Conservation (phyloP, 495 filamentous ascomycete species). For the Aspergillus carlsbadensis region DNA sequence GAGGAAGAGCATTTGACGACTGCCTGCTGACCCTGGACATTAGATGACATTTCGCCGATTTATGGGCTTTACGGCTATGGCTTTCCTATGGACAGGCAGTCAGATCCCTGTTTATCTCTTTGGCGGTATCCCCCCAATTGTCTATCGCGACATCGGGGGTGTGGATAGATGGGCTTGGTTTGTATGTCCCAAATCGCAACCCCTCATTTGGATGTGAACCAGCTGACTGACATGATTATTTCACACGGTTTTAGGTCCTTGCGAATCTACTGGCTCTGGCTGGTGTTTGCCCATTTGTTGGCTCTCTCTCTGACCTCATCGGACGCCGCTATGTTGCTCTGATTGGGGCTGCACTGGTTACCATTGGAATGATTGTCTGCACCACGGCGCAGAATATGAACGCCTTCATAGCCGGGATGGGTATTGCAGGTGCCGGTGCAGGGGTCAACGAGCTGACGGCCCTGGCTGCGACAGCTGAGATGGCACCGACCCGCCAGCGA, state of each 20-base stretch:
- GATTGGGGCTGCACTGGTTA: conserved; percentile 55
- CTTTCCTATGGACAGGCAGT: conserved; percentile 64
- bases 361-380: conserved; percentile 65
- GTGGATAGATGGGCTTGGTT: conserved; percentile 72
- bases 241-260: conserved; percentile 38
- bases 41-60: conserved; percentile 58
- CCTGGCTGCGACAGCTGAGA: conserved; percentile 65
- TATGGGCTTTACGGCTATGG: conserved; percentile 62
- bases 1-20: too few relatives aligned
- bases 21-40: neutral
- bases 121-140: conserved; percentile 61
- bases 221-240: neutral
- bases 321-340: conserved; percentile 69
- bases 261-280: conserved; percentile 67
- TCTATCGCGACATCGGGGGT: conserved; percentile 66
- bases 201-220: too few relatives aligned
- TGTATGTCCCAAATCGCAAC: too few relatives aligned
- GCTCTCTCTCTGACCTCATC: conserved; percentile 66
- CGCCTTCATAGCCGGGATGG: conserved; percentile 68
- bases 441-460: conserved; percentile 68
- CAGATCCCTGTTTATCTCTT: conserved; percentile 65
- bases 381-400: conserved; percentile 66
- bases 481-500: conserved; percentile 65
- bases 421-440: conserved; percentile 60
- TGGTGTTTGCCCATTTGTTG: conserved; percentile 70